These are phyloP conservation scores for Nothophoma quercina DNA, from an alignment of 2,329 filamentous ascomycete genomes.

Conservation along the genomic window DNA sequence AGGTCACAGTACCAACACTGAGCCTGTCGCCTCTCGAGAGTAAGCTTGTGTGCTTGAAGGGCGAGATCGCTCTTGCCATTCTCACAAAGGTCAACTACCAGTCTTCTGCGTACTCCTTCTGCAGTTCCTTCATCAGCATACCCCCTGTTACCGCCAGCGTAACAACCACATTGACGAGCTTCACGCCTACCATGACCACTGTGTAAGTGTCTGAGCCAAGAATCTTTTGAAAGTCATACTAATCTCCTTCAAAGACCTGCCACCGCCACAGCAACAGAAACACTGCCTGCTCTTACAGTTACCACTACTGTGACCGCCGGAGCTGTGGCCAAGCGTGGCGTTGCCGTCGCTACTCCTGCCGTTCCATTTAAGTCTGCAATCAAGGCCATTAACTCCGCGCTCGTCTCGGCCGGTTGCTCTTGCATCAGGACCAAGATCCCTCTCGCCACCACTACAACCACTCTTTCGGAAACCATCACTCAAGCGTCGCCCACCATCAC, in stretches of 20 bases:
- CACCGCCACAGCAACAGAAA: not conserved
- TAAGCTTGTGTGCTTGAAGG: too few relatives aligned
- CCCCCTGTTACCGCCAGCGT: not conserved
- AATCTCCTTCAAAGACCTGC: too few relatives aligned
- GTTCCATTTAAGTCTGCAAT: not conserved
- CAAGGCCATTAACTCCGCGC: not conserved
- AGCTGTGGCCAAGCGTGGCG: too few relatives aligned
- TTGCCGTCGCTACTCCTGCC: not conserved
- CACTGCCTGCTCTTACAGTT: not conserved
- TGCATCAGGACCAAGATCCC: slow-evolving; percentile 1
- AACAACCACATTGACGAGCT: not conserved
- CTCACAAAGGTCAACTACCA: too few relatives aligned
- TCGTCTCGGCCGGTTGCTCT: not conserved
- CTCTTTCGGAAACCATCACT: not conserved
- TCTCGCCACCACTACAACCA: not conserved
- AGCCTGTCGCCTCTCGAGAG: too few relatives aligned
- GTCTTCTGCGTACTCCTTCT: too few relatives aligned
- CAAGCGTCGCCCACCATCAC: too few relatives aligned
- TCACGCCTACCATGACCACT: not conserved
- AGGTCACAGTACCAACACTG: too few relatives aligned
- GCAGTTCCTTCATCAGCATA: not conserved
- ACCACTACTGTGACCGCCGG: too few relatives aligned
- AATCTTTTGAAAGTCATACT: too few relatives aligned
- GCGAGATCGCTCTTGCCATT: too few relatives aligned
- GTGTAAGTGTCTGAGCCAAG: too few relatives aligned